Evolutionary conservation across 345 rosid species (phyloP).

Genomic region (Lepidium aucheri): DNA sequence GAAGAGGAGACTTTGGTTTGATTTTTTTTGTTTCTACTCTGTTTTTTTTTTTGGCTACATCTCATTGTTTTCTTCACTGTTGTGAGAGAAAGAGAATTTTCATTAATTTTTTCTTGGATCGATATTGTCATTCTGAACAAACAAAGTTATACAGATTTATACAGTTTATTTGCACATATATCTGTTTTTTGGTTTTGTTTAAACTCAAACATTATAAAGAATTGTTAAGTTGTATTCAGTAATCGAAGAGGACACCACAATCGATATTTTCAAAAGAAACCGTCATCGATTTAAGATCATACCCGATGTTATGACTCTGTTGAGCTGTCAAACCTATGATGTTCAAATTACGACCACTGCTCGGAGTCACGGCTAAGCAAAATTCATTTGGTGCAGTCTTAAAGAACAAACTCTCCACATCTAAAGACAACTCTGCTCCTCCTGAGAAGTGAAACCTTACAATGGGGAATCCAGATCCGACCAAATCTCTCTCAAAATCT

Average conservation of each 20-base stretch:
- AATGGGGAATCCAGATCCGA: not conserved
- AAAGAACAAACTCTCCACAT: not conserved
- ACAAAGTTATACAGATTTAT: constrained; percentile 2
- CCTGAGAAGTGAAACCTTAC: not conserved
- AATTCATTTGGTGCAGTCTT: not conserved
- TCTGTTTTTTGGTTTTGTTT: not conserved
- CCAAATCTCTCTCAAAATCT: not conserved
- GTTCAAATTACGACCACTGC: not conserved
- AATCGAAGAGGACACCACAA: constrained; percentile 4
- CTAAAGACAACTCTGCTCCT: constrained; percentile 12
- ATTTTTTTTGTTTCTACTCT: not conserved
- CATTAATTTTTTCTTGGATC: not conserved
- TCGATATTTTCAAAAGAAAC: constrained; percentile 5
- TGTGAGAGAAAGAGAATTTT: not conserved
- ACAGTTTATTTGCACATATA: not conserved
- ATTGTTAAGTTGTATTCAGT: not conserved
- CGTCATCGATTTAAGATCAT: not conserved
- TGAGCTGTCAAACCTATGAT: constrained; percentile 12
- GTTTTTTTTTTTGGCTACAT: constrained; percentile 8
- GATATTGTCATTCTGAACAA: constrained; percentile 4
- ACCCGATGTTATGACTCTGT: constrained; percentile 1
- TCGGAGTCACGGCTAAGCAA: not conserved
- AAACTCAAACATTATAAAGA: not conserved
- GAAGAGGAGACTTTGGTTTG: constrained; percentile 10
- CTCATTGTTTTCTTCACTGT: constrained; percentile 1